A percentile compares a stretch with the other conserved stretches of the same genome.
phyloP scores from a whole-genome alignment of 164 flowering plant species.

The Akebia trifoliata region DNA sequence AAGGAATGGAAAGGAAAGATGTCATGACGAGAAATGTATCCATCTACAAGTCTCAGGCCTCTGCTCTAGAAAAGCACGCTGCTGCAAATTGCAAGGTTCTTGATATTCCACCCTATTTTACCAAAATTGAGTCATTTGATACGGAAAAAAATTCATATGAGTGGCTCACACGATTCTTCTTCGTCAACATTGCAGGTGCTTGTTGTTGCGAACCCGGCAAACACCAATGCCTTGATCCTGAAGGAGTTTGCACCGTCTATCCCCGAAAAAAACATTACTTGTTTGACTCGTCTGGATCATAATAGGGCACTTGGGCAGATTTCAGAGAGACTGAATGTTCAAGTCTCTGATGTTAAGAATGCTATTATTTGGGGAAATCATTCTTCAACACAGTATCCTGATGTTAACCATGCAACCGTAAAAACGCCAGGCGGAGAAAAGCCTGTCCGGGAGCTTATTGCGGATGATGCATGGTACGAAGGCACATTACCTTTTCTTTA shows the following conservation, averaged over 20 bases:
- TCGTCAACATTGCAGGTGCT: slow-evolving; percentile 52
- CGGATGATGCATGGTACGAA: slow-evolving; percentile 81
- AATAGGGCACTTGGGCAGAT: slow-evolving; percentile 98
- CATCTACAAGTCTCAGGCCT: slow-evolving; percentile 95
- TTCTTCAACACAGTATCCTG: slow-evolving; percentile 81
- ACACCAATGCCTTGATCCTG: slow-evolving; percentile 96
- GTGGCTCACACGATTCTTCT: slow-evolving; percentile 1
- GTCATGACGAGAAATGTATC: slow-evolving; percentile 97
- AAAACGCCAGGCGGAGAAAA: slow-evolving; percentile 75
- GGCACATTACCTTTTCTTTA: not conserved
- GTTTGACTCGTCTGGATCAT: slow-evolving; percentile 91
- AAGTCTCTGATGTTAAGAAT: slow-evolving; percentile 89
- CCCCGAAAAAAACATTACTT: slow-evolving; percentile 72
- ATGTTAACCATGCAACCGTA: slow-evolving; percentile 62
- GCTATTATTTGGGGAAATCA: slow-evolving; percentile 98
- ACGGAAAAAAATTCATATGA: not conserved
- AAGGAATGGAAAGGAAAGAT: slow-evolving; percentile 99
- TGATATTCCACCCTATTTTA: not conserved
- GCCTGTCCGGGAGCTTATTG: slow-evolving; percentile 77
- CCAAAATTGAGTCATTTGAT: not conserved
- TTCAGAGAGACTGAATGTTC: slow-evolving; percentile 88
- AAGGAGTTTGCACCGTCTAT: slow-evolving; percentile 82
- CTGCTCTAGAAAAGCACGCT: slow-evolving; percentile 89
- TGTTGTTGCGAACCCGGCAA: slow-evolving; percentile 99
- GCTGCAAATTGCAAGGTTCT: slow-evolving; percentile 97